Evolutionary conservation across 2,329 filamentous ascomycete species (phyloP), one percentile per base, ranked within the genome.

Genomic region (Rhinocladiella mackenziei): DNA sequence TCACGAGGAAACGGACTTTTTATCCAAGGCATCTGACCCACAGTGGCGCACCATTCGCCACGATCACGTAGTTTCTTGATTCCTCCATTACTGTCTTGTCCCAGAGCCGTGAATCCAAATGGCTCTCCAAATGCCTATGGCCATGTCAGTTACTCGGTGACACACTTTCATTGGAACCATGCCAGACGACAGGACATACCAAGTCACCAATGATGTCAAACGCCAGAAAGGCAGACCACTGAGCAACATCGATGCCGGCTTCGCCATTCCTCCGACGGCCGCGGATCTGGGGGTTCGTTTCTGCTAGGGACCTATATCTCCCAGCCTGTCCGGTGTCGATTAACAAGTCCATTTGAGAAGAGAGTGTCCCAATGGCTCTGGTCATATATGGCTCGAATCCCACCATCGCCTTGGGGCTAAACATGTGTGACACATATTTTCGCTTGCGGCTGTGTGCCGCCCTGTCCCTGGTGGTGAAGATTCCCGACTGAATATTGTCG

Each of bases 371-470:
- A 10, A 59, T 29, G 33, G 57, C 57, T 2, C 53, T 56, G 1
- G 60, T 56, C 58, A 64, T 64, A 18, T 62, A 56, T 4, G 54
- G 56, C 38, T 63, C 62, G 42, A 65, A 65, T 1, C 48, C 57
- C 14, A 57, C 55, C 4, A 63, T 60, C 4, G 61, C 58, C 26
- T 53, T 56, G 0, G 61, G 61, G 0, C 59, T 62, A 36, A 64
- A 64, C 5, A 60, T 60, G 38, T 65, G 62, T 0, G 62, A 57
- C 29, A 64, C 60, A 26, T 63, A 61, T 28, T 63, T 64, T 2
- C 62, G 57, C 44, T 65, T 65, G 1, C 62, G 56, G 2, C 59
- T 60, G 38, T 65, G 62, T 28, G 63, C 58, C 7, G 47, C 51
- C 3, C 62, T 57, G 38, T 64, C 60, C 18, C 62, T 56, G 1